Conservation (phyloP, 768 basidiomycete species). For the Pisolithus albus region DNA sequence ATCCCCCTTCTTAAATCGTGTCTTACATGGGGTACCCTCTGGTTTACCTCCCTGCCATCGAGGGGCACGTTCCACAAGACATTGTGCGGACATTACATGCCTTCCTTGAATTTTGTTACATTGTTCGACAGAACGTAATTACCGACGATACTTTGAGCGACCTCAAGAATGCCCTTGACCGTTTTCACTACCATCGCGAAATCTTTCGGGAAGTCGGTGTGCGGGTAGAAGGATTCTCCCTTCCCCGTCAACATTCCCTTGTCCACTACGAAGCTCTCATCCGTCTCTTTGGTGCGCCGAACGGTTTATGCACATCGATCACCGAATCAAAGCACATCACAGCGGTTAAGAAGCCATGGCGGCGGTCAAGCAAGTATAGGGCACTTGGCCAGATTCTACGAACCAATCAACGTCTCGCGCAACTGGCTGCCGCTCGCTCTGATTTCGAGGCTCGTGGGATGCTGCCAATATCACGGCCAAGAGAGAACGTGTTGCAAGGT, state of each 20-base stretch:
- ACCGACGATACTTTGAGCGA: not conserved
- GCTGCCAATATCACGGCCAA: constrained; percentile 3
- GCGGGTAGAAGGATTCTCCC: constrained; percentile 4
- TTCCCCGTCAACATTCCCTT: constrained; percentile 15
- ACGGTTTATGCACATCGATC: constrained; percentile 5
- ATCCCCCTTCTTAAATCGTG: too few relatives aligned
- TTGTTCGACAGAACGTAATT: not conserved
- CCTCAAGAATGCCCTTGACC: not conserved
- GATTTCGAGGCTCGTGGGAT: constrained; percentile 17
- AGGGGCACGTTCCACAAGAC: not conserved
- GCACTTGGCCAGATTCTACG: not conserved
- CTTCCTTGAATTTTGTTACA: not conserved
- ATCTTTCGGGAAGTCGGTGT: constrained; percentile 2
- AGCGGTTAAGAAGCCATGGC: not conserved
- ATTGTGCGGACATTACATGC: not conserved
- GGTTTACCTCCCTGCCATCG: not conserved
- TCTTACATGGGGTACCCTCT: too few relatives aligned
- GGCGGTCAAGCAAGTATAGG: not conserved
- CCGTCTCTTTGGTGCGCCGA: constrained; percentile 7
- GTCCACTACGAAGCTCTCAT: constrained; percentile 10
- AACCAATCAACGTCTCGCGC: not conserved
- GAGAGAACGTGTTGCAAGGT: too few relatives aligned
- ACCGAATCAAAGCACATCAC: not conserved
- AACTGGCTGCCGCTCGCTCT: constrained; percentile 16
- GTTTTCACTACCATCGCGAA: not conserved